Evolutionary conservation across 176 grass and related monocot genomes (phyloP), one percentile per base, ranked within the genome.

Genomic region (Neostapfia colusana): DNA sequence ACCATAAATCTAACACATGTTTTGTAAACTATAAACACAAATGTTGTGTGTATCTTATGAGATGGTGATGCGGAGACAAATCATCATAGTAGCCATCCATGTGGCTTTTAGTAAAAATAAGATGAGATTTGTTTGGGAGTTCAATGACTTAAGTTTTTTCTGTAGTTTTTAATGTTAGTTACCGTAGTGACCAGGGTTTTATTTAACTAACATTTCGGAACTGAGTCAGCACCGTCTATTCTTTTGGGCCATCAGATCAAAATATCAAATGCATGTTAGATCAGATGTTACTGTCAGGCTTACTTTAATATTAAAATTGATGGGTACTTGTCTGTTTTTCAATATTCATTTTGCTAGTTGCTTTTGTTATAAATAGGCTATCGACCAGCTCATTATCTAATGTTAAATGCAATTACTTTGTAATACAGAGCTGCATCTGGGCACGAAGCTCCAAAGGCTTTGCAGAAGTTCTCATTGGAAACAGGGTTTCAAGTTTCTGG

Each of bases 401-500:
- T 73, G 41, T 73, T 72, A 81, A 82, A 18, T 54, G 20, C 36
- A 61, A 58, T 49, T 78, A 42, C 59, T 85, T 63, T 65, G 58
- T 20, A 75, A 77, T 85, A 74, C 76, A 98, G 95, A 90, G 95
- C 89, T 79, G 95, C 91, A 66, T 94, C 86, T 72, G 69, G 79
- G 50, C 34, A 75, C 50, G 89, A 81, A 86, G 89, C 91, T 76
- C 89, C 91, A 77, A 78, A 88, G 70, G 74, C 82, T 75, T 69
- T 94, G 64, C 73, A 88, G 50, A 89, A 82, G 42, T 93, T 98
- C 21, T 84, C 84, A 66, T 70, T 63, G 46, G 89, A 94, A 75
- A 98, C 91, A 67, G 91, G 95, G 27, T 93, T 98, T 67, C 84
- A 92, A 66, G 65, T 83, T 84, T 81, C 85, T 56, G 94, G 94